Percentiles rank a stretch among this genome's conserved stretches.
Conservation (phyloP, 1,284 basidiomycete species). For the Cystobasidiaceae sp. region DNA sequence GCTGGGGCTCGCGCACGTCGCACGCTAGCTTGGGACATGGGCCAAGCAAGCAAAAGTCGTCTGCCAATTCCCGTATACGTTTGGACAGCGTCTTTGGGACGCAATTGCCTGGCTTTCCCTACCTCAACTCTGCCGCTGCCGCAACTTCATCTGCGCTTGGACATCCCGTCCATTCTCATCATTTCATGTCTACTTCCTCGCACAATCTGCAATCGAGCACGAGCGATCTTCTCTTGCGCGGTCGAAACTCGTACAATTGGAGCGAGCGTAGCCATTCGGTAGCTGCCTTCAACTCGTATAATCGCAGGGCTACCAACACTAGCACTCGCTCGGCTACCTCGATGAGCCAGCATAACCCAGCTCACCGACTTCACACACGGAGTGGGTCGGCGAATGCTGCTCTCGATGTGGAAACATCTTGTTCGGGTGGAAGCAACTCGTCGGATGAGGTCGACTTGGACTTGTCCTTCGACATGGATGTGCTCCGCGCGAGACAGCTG, state of each 20-base stretch:
- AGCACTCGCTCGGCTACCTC: neutral
- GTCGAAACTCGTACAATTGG: slow-evolving; percentile 7
- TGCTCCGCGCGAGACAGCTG: slow-evolving; percentile 18
- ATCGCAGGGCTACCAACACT: no score
- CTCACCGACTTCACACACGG: neutral
- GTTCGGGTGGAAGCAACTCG: slow-evolving; percentile 29
- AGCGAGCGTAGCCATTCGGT: neutral
- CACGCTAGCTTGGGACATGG: neutral
- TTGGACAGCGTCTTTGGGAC: slow-evolving; percentile 25
- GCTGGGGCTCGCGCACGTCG: slow-evolving; percentile 9
- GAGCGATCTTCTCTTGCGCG: neutral
- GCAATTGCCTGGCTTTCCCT: slow-evolving; percentile 26
- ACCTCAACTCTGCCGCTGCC: slow-evolving; percentile 23
- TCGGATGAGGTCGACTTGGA: slow-evolving; percentile 29
- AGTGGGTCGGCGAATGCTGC: neutral
- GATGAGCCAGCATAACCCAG: neutral
- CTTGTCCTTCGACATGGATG: slow-evolving; percentile 26
- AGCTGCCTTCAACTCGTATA: no score
- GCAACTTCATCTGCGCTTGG: slow-evolving; percentile 20
- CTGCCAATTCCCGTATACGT: slow-evolving; percentile 13
- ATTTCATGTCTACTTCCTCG: no score
- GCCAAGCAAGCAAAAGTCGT: no score
- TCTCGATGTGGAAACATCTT: slow-evolving; percentile 15
- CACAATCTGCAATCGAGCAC: neutral
- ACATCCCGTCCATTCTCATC: slow-evolving; percentile 2